Evolutionary conservation across 306 rosid genomes (phyloP).

Genomic region (Pyrus bretschneideri): DNA sequence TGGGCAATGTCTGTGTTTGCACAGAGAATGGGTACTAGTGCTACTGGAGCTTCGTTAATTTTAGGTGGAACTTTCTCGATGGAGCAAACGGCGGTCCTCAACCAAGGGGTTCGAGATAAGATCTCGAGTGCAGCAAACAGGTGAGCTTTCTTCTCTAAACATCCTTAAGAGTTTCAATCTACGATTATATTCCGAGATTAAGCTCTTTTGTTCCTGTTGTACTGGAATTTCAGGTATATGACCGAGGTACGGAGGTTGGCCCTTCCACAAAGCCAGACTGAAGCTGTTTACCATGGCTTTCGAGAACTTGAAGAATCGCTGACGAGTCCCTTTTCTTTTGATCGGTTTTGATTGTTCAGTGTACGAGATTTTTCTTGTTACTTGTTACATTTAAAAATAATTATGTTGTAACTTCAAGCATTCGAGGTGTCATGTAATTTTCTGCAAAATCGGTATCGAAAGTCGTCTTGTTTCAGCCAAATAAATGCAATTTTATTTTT

Average conservation of each 20-base stretch:
- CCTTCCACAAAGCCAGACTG: constrained; percentile 81
- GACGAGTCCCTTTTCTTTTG: constrained; percentile 58
- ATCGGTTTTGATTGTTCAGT: constrained; percentile 57
- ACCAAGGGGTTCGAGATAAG: constrained; percentile 90
- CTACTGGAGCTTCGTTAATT: constrained; percentile 56
- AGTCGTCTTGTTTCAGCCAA: not conserved
- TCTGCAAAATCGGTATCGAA: not conserved
- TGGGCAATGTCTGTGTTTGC: constrained; percentile 85
- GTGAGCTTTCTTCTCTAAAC: constrained; percentile 21
- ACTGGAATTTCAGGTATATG: constrained; percentile 60
- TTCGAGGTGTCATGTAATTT: not conserved
- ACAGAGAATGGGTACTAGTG: constrained; percentile 62
- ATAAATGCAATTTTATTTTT: too few species aligned
- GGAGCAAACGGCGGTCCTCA: constrained; percentile 51
- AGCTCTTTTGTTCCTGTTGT: constrained; percentile 7
- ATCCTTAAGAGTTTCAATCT: not conserved
- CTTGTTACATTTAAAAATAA: not conserved
- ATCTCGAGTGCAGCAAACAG: constrained; percentile 89
- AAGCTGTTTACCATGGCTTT: constrained; percentile 70
- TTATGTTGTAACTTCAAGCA: not conserved
- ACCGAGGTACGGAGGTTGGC: constrained; percentile 85
- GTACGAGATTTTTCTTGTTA: constrained; percentile 29
- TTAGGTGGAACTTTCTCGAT: constrained; percentile 69
- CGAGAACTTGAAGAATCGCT: constrained; percentile 90
- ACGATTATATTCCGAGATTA: not conserved